Evolutionary conservation across 352 stramenopile species (phyloP).

Genomic region (Globisporangium irregulare): DNA sequence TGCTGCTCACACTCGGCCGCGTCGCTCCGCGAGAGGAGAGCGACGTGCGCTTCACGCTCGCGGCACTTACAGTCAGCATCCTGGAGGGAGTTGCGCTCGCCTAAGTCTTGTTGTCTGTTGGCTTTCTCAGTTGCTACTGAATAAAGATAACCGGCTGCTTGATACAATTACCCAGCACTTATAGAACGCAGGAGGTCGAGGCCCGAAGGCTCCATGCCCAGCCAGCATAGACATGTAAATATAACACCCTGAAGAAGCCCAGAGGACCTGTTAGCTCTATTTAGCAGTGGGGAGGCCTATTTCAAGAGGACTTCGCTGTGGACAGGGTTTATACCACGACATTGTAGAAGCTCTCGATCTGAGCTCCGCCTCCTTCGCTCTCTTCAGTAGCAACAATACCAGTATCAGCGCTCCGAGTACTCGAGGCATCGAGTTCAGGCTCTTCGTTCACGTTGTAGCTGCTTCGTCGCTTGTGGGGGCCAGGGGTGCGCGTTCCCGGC

Average conservation of each 20-base stretch:
- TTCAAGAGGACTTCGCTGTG: neutral
- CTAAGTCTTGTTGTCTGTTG: neutral
- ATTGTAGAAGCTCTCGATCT: neutral
- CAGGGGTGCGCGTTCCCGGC: conserved; percentile 9
- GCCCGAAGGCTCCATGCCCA: neutral
- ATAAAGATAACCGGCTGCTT: neutral
- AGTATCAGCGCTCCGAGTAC: conserved; percentile 8
- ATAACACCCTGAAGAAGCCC: neutral
- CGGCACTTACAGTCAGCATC: conserved; percentile 36
- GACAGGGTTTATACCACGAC: neutral
- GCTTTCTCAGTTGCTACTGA: neutral
- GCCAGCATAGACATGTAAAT: neutral
- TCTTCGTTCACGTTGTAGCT: conserved; percentile 32
- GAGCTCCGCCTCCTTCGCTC: neutral
- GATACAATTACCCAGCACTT: too few relatives aligned
- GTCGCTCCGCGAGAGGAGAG: conserved; percentile 37
- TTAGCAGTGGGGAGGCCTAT: neutral
- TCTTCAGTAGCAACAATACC: conserved; percentile 11
- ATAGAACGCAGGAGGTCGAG: neutral
- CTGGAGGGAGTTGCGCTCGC: neutral
- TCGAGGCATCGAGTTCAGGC: neutral
- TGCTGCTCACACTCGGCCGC: conserved; percentile 12
- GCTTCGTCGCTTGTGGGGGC: conserved; percentile 29
- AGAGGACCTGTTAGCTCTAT: neutral
- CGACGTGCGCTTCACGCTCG: conserved; percentile 26